phyloP scores from a whole-genome alignment of 495 filamentous ascomycete genomes.

The Letharia lupina region DNA sequence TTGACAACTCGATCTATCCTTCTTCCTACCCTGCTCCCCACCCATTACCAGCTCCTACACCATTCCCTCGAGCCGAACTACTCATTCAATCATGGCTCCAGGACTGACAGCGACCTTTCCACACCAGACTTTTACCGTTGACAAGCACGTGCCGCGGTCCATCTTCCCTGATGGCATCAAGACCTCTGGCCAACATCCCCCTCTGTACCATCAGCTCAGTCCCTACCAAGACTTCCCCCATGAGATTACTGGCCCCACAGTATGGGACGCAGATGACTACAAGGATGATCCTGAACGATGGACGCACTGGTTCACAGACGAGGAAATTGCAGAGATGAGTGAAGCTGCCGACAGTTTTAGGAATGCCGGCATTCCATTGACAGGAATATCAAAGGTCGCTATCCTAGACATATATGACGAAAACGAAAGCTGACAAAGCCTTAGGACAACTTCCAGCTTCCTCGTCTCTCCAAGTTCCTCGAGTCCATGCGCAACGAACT shows the following conservation, averaged over 20 bases:
- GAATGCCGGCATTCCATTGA: conserved; percentile 50
- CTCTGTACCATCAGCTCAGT: conserved; percentile 54
- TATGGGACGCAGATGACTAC: conserved; percentile 73
- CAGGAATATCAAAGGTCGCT: conserved; percentile 59
- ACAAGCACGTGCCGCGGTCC: background rate
- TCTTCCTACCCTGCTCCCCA: background rate
- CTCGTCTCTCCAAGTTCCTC: conserved; percentile 50
- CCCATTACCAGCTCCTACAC: background rate
- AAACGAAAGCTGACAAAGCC: background rate
- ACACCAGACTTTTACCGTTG: background rate
- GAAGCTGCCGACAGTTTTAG: conserved; percentile 61
- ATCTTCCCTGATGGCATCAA: conserved; percentile 51
- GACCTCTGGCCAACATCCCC: conserved; percentile 75
- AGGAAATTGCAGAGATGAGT: conserved; percentile 63
- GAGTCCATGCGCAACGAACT: conserved; percentile 56
- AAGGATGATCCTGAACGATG: conserved; percentile 60
- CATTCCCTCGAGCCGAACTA: background rate
- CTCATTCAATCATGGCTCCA: conserved; percentile 12
- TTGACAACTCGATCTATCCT: background rate
- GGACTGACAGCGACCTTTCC: conserved; percentile 3
- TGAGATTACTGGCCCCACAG: conserved; percentile 62
- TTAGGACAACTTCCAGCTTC: conserved; percentile 55
- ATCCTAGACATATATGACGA: background rate
- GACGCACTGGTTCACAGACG: conserved; percentile 59
- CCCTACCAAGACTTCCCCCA: conserved; percentile 69